phyloP scores from a whole-genome alignment of 2,329 filamentous ascomycete species.

The Chaetomiaceae sp. region DNA sequence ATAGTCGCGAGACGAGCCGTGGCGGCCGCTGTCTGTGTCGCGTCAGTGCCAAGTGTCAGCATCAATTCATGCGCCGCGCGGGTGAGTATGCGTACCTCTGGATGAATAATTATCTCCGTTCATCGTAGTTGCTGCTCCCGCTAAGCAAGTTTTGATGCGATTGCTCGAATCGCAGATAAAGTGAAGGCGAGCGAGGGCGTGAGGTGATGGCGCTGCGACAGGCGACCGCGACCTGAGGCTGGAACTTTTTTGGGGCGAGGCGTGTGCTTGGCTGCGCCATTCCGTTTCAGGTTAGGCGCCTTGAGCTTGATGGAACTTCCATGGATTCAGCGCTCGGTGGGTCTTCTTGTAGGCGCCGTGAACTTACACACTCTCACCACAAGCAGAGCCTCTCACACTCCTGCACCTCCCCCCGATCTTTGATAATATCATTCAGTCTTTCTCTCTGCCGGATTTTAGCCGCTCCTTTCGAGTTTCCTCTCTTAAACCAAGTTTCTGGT shows the following conservation, averaged over 20 bases:
- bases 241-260: constrained; percentile 39
- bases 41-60: constrained; percentile 23
- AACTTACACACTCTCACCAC: background rate
- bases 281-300: constrained; percentile 24
- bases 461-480: too few relatives aligned
- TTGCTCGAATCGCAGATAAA: constrained; percentile 1
- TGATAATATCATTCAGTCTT: too few relatives aligned
- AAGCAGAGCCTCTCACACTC: too few relatives aligned
- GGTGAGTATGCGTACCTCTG: constrained; percentile 53
- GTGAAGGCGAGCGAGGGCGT: background rate
- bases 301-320: too few relatives aligned
- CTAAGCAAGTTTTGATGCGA: constrained; percentile 14
- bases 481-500: background rate
- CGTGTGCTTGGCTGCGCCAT: constrained; percentile 26
- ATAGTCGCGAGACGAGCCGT: constrained; percentile 51
- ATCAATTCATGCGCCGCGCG: constrained; percentile 24
- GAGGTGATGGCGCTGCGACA: constrained; percentile 7
- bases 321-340: background rate
- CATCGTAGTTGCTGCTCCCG: constrained; percentile 44
- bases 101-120: constrained; percentile 81
- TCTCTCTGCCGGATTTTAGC: too few relatives aligned
- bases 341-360: background rate
- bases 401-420: too few relatives aligned
- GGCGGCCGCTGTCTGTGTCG: constrained; percentile 42
- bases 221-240: constrained; percentile 33